Base-by-base conservation (phyloP, 257 asterid species). In the Capsicum chinense region DNA sequence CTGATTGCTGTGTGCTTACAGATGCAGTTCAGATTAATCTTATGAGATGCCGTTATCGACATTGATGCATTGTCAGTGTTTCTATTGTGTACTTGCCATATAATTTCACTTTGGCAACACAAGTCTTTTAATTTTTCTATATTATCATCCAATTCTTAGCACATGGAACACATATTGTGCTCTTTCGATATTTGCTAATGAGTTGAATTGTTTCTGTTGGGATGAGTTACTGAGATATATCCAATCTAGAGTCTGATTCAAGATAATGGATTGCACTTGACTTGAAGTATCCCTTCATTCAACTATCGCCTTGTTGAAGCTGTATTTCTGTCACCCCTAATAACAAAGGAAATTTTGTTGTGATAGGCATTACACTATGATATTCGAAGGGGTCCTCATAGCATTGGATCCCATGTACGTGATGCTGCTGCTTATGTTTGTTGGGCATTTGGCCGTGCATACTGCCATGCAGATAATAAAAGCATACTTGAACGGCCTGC, bases 351-450 rank as follows among this genome's bases (percentile, higher is more conserved):
- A 42, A 74, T 37, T 44, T 83, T 60, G 13, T 54, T 82, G 62
- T 82, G 59, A 56, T 90, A 97, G 99, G 99, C 99, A 84, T 88
- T 95, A 83, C 98, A 93, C 86, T 97, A 97, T 89, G 99, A 97
- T 87, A 84, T 97, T 85, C 93, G 99, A 91, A 93, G 99, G 90
- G 99, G 99, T 87, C 98, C 98, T 81, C 98, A 97, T 85, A 97
- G 98, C 90, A 93, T 97, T 86, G 99, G 99, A 86, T 95, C 99
- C 60, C 99, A 97, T 80, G 99, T 97, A 82, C 98, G 99, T 87
- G 99, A 97, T 92, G 99, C 99, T 83, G 98, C 99, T 35, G 98
- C 98, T 85, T 97, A 97, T 89, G 99, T 97, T 91, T 97, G 98
- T 87, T 97, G 99, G 99, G 98, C 99, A 85, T 97, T 97, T 82